phyloP scores from a whole-genome alignment of 73 alveolate species.

The Symbiodinium pilosum region DNA sequence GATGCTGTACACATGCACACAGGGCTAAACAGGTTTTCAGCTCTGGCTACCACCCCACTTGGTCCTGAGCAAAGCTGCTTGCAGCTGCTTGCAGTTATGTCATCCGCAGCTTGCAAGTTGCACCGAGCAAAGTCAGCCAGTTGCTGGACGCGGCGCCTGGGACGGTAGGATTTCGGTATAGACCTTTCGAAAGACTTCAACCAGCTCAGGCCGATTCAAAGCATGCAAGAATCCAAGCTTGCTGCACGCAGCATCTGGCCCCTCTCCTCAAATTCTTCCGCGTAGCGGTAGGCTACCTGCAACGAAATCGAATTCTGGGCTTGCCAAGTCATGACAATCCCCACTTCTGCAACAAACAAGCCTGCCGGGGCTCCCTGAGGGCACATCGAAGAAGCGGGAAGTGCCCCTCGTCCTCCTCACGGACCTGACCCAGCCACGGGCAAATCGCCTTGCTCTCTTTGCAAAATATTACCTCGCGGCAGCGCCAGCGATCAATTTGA shows the following conservation, averaged over 20 bases:
- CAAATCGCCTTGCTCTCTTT: too few species aligned
- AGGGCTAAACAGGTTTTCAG: neutral
- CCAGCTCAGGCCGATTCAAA: neutral
- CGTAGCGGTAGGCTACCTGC: constrained; percentile 92
- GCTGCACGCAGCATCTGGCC: constrained; percentile 70
- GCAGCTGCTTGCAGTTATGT: neutral
- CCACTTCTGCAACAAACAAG: neutral
- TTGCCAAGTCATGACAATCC: neutral
- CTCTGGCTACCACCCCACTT: constrained; percentile 21
- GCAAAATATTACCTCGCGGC: neutral
- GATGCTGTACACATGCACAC: neutral
- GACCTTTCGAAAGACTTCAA: neutral
- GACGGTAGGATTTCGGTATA: neutral
- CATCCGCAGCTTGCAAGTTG: too few species aligned
- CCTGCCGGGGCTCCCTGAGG: constrained; percentile 90
- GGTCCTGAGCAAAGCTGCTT: neutral
- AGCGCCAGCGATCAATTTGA: too few species aligned
- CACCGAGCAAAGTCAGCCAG: neutral
- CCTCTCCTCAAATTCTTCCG: constrained; percentile 68
- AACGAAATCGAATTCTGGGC: neutral
- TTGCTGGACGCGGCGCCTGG: neutral
- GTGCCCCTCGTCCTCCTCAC: constrained; percentile 91
- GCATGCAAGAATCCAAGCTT: neutral
- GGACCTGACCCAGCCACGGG: constrained; percentile 13
- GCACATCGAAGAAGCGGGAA: constrained; percentile 88